Conservation (phyloP, 495 filamentous ascomycete species). For the Staphylotrichum longicolle region DNA sequence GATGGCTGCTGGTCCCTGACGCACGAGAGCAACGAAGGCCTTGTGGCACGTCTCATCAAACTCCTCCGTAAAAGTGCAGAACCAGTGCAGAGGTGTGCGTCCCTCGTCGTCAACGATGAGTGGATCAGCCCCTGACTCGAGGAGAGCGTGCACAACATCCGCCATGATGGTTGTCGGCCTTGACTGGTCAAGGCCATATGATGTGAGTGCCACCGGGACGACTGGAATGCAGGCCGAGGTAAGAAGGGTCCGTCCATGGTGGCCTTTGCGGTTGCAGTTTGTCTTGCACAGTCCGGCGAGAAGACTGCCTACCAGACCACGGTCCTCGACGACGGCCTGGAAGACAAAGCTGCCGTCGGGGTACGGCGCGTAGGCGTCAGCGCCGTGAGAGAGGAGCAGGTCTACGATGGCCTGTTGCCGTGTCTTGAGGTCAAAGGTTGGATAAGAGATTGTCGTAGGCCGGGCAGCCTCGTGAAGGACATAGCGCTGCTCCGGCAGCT, state of each 20-base stretch:
- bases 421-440: not conserved
- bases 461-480: conserved; percentile 16
- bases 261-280: conserved; percentile 10
- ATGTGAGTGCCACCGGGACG: not conserved
- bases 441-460: not conserved
- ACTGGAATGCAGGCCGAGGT: conserved; percentile 6
- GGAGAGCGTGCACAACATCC: not conserved
- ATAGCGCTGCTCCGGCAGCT: conserved; percentile 4
- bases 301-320: not conserved
- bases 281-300: not conserved
- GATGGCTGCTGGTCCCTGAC: not conserved
- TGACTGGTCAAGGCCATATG: no score
- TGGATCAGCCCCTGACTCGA: conserved; percentile 6
- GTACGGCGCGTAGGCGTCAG: conserved; percentile 8
- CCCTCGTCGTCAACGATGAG: conserved; percentile 15
- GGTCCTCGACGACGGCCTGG: conserved; percentile 16
- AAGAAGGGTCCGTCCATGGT: conserved; percentile 11
- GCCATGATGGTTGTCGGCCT: not conserved
- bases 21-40: conserved; percentile 1
- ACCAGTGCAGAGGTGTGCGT: conserved; percentile 19
- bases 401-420: conserved; percentile 11
- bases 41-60: conserved; percentile 1
- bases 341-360: conserved; percentile 12
- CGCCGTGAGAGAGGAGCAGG: conserved; percentile 12
- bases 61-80: conserved; percentile 1